These are phyloP conservation scores for Shiraia sp. DNA, from an alignment of 2,329 filamentous ascomycete species.

Conservation along the genomic window DNA sequence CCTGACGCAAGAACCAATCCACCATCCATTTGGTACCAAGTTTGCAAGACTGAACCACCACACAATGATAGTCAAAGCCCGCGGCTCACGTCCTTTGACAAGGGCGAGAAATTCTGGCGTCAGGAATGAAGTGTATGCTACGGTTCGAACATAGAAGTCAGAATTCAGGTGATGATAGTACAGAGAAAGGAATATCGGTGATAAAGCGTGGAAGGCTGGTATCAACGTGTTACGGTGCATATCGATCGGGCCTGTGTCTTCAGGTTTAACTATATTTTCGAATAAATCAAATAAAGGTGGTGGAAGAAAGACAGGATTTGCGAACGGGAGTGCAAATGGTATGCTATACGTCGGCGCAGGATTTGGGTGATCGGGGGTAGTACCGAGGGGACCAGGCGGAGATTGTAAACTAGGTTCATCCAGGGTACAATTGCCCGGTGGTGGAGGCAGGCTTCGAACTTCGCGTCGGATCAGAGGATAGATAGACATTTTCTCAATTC, in stretches of 20 bases:
- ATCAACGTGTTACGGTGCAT: slow-evolving; percentile 22
- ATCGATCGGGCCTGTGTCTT: slow-evolving; percentile 17
- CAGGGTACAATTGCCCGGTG: slow-evolving; percentile 18
- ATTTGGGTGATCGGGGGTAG: slow-evolving; percentile 29
- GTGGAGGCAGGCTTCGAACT: slow-evolving; percentile 30
- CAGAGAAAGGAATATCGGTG: slow-evolving; percentile 38
- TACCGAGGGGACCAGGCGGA: slow-evolving; percentile 12
- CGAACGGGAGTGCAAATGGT: slow-evolving; percentile 6
- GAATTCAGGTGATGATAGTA: slow-evolving; percentile 36
- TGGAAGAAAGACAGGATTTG: slow-evolving; percentile 31
- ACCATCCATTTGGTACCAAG: slow-evolving; percentile 33
- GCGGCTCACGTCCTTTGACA: slow-evolving; percentile 24
- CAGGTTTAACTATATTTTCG: slow-evolving; percentile 15
- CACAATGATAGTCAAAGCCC: slow-evolving; percentile 29
- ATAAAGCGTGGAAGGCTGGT: slow-evolving; percentile 35
- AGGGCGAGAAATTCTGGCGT: slow-evolving; percentile 32
- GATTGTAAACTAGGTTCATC: slow-evolving; percentile 17
- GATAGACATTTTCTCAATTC: slow-evolving; percentile 37
- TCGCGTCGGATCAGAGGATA: slow-evolving; percentile 36
- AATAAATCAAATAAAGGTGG: slow-evolving; percentile 30
- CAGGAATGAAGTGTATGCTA: slow-evolving; percentile 36
- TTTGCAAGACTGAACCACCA: slow-evolving; percentile 36
- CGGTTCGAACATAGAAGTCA: slow-evolving; percentile 34
- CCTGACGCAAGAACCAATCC: slow-evolving; percentile 14
- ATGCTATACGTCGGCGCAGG: slow-evolving; percentile 26